Conservation (phyloP, 179 eudicot species). For the Sideroxylon spinosum region DNA sequence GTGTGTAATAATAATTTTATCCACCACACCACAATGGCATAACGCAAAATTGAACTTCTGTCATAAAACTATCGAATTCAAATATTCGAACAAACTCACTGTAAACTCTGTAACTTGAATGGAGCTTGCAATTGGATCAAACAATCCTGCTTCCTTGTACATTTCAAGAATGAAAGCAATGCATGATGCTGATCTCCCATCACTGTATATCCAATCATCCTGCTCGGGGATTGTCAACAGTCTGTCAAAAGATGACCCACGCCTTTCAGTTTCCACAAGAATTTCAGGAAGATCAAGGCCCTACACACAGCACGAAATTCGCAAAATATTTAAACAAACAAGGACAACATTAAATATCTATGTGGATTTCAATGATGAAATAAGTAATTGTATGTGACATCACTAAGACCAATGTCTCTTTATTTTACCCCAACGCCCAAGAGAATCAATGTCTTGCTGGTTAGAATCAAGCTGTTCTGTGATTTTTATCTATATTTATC, state of each 20-base stretch:
- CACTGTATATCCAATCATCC: conserved; percentile 85
- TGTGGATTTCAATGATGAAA: conserved; percentile 5
- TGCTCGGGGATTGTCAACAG: conserved; percentile 79
- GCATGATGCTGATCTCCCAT: conserved; percentile 88
- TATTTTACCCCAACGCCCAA: not conserved
- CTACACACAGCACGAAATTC: conserved; percentile 38
- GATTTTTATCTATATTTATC: not conserved
- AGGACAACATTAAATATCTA: not conserved
- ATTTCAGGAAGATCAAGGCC: conserved; percentile 73
- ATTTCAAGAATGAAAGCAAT: conserved; percentile 77
- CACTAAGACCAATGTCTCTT: not conserved
- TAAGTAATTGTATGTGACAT: not conserved
- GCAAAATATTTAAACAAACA: not conserved
- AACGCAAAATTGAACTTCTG: not conserved
- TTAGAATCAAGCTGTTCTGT: not conserved
- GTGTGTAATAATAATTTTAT: too few species aligned
- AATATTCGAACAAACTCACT: conserved; percentile 38
- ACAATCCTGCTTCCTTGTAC: conserved; percentile 91
- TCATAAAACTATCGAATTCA: not conserved
- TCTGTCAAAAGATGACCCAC: conserved; percentile 73
- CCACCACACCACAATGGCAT: not conserved
- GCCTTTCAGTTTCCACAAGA: conserved; percentile 83
- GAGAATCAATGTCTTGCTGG: not conserved
- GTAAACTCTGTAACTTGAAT: conserved; percentile 96
- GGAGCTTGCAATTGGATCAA: conserved; percentile 58